A percentile compares a stretch with the other conserved stretches of the same genome.
Conservation (phyloP, 495 filamentous ascomycete species). For the Sphaerosporella brunnea region DNA sequence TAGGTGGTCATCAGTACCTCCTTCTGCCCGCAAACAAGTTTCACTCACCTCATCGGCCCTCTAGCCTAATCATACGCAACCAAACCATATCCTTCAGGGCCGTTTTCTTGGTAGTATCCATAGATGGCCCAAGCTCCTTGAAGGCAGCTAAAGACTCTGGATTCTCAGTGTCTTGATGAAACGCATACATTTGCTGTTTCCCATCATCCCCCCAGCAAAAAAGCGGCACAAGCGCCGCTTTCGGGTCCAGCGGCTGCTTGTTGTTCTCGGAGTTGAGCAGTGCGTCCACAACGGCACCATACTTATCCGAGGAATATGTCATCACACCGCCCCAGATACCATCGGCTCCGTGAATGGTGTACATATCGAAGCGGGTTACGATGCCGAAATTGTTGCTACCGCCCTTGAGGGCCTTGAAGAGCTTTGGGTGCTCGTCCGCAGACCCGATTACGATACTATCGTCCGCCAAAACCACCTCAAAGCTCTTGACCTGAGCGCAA, state of each 20-base stretch:
- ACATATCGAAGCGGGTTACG: constrained; percentile 16
- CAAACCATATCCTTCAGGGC: neutral
- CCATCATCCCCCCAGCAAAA: too few species aligned
- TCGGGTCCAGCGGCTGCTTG: neutral
- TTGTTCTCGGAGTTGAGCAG: neutral
- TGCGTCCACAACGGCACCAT: neutral
- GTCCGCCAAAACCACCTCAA: constrained; percentile 29
- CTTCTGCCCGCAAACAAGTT: too few species aligned
- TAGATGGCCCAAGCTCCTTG: neutral
- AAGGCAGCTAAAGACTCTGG: neutral
- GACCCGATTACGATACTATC: constrained; percentile 34
- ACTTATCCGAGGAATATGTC: neutral
- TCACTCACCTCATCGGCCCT: too few species aligned
- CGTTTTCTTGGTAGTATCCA: neutral
- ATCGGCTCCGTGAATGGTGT: constrained; percentile 3
- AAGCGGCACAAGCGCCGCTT: too few species aligned
- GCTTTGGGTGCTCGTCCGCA: constrained; percentile 29
- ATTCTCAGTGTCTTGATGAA: neutral
- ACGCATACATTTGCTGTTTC: too few species aligned
- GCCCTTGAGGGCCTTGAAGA: constrained; percentile 41
- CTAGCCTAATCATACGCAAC: too few species aligned
- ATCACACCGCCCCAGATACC: neutral
- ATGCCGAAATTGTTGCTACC: constrained; percentile 38
- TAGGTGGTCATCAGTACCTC: neutral
- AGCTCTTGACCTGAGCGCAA: constrained; percentile 33